Conservation (phyloP, 306 rosid genomes). For the Cucurbita pepo region DNA sequence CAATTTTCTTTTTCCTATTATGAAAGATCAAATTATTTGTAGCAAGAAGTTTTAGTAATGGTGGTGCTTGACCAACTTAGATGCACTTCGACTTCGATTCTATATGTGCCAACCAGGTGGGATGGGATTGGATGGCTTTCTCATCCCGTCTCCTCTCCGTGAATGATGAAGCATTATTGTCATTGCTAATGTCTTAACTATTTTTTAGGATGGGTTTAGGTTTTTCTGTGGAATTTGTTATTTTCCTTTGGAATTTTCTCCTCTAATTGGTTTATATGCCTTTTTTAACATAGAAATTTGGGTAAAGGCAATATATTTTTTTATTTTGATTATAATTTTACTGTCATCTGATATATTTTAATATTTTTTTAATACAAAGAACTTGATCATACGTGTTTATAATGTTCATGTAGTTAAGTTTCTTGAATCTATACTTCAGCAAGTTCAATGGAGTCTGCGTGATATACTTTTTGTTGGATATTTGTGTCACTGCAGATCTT, state of each 20-base stretch:
- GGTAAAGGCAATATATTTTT: no score
- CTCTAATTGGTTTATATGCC: no score
- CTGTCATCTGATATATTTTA: neutral
- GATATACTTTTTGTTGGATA: neutral
- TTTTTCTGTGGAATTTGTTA: neutral
- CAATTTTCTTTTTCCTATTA: no score
- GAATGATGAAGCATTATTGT: neutral
- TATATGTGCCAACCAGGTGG: no score
- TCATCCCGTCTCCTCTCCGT: neutral
- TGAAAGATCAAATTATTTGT: neutral
- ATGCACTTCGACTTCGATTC: no score
- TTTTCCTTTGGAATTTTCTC: neutral
- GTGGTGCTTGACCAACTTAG: neutral
- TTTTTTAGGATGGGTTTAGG: neutral
- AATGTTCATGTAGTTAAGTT: neutral
- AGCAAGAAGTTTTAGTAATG: neutral
- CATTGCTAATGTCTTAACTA: neutral
- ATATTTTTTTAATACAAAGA: no score
- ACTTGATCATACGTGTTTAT: neutral
- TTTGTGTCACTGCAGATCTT: constrained; percentile 26
- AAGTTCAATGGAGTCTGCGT: neutral
- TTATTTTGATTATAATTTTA: no score
- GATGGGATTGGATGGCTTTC: no score
- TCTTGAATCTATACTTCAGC: neutral
- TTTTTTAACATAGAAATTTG: no score